Evolutionary conservation across 2,329 filamentous ascomycete species (phyloP), one percentile per base, ranked within the genome.

Genomic region (Ascochyta rabiei): DNA sequence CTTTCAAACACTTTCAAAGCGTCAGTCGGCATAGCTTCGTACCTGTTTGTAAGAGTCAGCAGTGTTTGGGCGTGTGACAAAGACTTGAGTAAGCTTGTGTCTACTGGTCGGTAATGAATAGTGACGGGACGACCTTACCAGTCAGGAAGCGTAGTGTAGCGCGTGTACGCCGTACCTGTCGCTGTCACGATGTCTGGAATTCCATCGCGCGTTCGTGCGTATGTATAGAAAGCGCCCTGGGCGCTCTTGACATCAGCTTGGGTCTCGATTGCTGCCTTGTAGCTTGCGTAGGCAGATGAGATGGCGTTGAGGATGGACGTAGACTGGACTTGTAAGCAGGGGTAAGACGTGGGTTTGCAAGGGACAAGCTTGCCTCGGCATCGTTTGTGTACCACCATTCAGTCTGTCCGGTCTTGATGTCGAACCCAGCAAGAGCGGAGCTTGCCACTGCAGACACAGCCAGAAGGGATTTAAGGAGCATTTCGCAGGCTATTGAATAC

Each of bases 131-230:
- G 35, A 15, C 24, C 52, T 49, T 24, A 55, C 52, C 52, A 55
- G 30, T 41, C 52, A 38, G 52, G 52, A 7, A 55, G 30, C 8
- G 52, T 49, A 5, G 46, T 55, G 21, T 18, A 55, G 1, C 23
- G 34, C 12, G 52, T 55, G 23, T 18, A 47, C 3, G 35, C 35
- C 5, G 52, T 49, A 15, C 52, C 52, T 16, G 52, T 55, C 12
- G 45, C 45, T 2, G 52, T 55, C 6, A 21, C 52, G 13, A 46
- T 21, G n/a, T 40, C 52, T 33, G 52, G 52, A 9, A 55, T 55
- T 6, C 41, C 52, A n/a, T 55, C 46, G 16, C 52, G 52, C 30
- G 52, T 55, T 30, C 52, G 45, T 38, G 46, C 46, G 13, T 55
- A 55, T 19, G 52, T 55, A 35, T 55, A 55, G 24, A 55, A 55